phyloP scores from a whole-genome alignment of 1,139 yeast species.

The Saccharomyces hybrid region DNA sequence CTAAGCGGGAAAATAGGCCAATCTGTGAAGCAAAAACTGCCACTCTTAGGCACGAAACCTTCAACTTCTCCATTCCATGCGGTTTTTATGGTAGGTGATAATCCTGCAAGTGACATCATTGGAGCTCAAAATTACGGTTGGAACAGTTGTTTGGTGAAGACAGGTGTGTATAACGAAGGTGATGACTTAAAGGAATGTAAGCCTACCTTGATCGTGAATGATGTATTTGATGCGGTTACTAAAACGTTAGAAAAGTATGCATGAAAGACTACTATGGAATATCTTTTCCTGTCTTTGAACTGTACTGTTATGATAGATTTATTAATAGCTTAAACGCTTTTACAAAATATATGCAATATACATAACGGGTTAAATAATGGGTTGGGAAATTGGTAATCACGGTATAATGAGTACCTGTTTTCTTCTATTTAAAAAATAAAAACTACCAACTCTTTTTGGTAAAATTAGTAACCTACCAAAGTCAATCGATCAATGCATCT shows the following conservation, averaged over 20 bases:
- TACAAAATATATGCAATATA: background rate
- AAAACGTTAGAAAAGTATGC: slow-evolving; percentile 22
- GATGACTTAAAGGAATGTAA: slow-evolving; percentile 40
- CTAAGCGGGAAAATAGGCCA: slow-evolving; percentile 23
- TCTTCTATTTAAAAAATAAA: background rate
- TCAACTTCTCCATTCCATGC: slow-evolving; percentile 35
- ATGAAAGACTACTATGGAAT: background rate
- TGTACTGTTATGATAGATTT: background rate
- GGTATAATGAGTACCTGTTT: background rate
- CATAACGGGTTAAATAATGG: background rate
- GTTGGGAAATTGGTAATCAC: background rate
- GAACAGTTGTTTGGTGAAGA: slow-evolving; percentile 73
- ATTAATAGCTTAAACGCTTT: background rate
- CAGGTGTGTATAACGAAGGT: slow-evolving; percentile 79
- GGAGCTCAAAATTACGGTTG: slow-evolving; percentile 89
- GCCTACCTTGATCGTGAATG: slow-evolving; percentile 36
- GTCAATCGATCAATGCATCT: background rate
- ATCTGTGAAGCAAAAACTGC: slow-evolving; percentile 17
- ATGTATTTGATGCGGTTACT: slow-evolving; percentile 34
- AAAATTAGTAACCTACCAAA: background rate
- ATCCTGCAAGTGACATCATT: slow-evolving; percentile 83
- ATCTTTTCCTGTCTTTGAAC: background rate
- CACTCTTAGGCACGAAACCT: slow-evolving; percentile 22
- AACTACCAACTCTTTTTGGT: background rate
- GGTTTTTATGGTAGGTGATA: slow-evolving; percentile 94